Evolutionary conservation across 2,329 filamentous ascomycete genomes (phyloP).

Genomic region (Fusarium sp.): DNA sequence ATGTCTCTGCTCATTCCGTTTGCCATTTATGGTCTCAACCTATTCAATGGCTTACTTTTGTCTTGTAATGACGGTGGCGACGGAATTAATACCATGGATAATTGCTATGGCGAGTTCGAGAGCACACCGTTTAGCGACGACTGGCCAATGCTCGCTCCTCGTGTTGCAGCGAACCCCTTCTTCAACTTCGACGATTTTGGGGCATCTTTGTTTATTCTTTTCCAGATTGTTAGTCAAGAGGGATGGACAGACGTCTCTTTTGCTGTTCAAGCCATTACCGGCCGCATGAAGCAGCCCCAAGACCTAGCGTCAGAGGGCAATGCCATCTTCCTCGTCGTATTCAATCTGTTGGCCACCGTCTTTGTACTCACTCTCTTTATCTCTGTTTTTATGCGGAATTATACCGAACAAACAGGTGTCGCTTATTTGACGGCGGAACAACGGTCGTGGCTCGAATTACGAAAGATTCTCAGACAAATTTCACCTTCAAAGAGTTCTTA

Average conservation of each 20-base stretch:
- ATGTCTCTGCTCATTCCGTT: constrained; percentile 95
- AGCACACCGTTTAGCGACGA: constrained; percentile 76
- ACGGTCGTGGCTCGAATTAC: constrained; percentile 93
- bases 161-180: constrained; percentile 82
- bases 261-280: constrained; percentile 83
- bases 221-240: constrained; percentile 98
- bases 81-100: constrained; percentile 67
- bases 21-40: constrained; percentile 92
- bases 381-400: constrained; percentile 99
- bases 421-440: constrained; percentile 96
- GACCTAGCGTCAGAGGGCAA: constrained; percentile 80
- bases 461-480: constrained; percentile 91
- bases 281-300: constrained; percentile 76
- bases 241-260: constrained; percentile 97
- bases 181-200: constrained; percentile 96
- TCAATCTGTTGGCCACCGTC: constrained; percentile 95
- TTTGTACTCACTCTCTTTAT: constrained; percentile 98
- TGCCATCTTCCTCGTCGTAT: constrained; percentile 92
- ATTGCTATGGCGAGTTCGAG: constrained; percentile 87
- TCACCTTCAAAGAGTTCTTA: constrained; percentile 94
- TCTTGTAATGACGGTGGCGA: constrained; percentile 75
- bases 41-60: constrained; percentile 86
- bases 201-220: constrained; percentile 93
- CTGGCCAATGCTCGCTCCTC: constrained; percentile 86
- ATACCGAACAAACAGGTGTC: constrained; percentile 97